Conservation (phyloP, 345 rosid species). For the Euphorbia peplus region DNA sequence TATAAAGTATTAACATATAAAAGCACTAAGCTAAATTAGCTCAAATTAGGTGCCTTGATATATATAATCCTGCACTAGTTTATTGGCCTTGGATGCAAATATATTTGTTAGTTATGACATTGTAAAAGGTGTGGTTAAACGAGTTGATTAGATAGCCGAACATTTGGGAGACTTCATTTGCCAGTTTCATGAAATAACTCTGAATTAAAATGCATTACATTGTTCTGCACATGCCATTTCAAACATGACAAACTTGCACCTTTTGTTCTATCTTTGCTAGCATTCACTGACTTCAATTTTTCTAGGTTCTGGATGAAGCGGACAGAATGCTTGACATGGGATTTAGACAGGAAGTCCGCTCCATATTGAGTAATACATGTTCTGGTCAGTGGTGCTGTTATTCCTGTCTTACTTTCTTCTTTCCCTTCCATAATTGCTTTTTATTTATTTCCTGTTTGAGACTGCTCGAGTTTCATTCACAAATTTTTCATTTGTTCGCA, state of each 20-base stretch:
- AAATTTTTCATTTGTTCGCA: background rate
- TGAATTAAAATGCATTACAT: background rate
- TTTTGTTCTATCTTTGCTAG: background rate
- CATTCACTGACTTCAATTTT: background rate
- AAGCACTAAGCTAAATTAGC: too few relatives aligned
- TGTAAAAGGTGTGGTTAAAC: too few relatives aligned
- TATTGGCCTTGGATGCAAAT: background rate
- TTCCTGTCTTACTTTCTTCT: background rate
- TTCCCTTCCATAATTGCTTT: background rate
- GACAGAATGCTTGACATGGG: constrained; percentile 99
- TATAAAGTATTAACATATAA: too few relatives aligned
- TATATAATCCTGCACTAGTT: background rate
- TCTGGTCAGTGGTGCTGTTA: constrained; percentile 46
- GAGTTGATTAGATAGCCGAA: background rate
- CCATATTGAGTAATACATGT: constrained; percentile 74
- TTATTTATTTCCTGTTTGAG: background rate
- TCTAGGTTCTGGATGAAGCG: constrained; percentile 95
- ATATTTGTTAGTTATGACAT: background rate
- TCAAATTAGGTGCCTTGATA: too few relatives aligned
- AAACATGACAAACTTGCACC: background rate
- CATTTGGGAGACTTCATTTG: background rate
- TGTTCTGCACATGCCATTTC: background rate
- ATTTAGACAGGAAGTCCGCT: constrained; percentile 83
- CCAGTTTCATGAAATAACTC: background rate
- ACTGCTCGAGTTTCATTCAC: background rate